A percentile compares a stretch with the other conserved stretches of the same genome.
These are phyloP conservation scores for Chalciporus chontae DNA, from an alignment of 768 basidiomycete genomes.

Conservation along the genomic window DNA sequence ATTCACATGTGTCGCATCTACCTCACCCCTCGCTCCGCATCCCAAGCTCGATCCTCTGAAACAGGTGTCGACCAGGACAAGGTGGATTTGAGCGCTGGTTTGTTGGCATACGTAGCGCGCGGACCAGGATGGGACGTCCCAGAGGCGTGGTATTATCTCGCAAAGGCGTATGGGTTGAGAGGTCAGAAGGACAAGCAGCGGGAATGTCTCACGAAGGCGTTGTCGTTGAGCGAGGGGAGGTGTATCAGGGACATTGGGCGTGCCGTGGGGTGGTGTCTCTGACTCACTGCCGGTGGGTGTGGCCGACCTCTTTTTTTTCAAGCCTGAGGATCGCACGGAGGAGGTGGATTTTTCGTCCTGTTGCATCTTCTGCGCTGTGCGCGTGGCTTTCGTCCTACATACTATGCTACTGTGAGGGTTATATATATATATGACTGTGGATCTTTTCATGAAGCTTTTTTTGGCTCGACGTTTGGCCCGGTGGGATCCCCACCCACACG, in stretches of 20 bases:
- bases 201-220: constrained; percentile 70
- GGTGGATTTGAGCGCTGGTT: constrained; percentile 78
- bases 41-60: constrained; percentile 11
- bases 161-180: constrained; percentile 74
- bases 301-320: too few relatives aligned
- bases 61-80: constrained; percentile 35
- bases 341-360: too few relatives aligned
- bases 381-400: not conserved
- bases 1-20: constrained; percentile 79
- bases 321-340: not conserved
- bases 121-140: constrained; percentile 87
- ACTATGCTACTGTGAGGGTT: not conserved
- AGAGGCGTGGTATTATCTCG: constrained; percentile 94
- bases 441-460: not conserved
- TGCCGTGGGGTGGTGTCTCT: constrained; percentile 70
- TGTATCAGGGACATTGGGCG: constrained; percentile 59
- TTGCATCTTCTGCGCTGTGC: not conserved
- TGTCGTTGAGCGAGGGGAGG: constrained; percentile 58
- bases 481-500: too few relatives aligned
- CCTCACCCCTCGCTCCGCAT: constrained; percentile 39
- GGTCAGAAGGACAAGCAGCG: constrained; percentile 66
- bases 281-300: constrained; percentile 4
- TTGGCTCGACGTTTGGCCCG: not conserved
- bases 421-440: not conserved
- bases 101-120: constrained; percentile 73